Base-by-base conservation (phyloP, 345 rosid genomes). In the Salix udensis region DNA sequence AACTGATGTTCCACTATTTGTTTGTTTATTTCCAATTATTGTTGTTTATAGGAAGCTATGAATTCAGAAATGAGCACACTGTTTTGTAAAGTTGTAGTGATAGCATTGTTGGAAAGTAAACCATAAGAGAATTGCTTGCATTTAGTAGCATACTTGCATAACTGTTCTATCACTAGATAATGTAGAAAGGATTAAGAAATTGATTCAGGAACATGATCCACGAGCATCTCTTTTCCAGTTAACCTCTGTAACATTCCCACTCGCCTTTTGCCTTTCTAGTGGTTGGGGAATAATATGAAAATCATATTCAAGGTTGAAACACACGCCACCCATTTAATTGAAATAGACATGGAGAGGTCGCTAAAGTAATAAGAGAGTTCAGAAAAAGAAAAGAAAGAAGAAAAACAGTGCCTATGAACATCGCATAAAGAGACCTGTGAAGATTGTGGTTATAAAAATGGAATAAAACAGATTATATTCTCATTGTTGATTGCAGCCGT, bases 41-140 rank as follows among this genome's bases (percentile, higher is more conserved):
- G 67, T 28, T 74, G 76, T 82, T 79, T 70, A 68, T 65, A 81
- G 79, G 74, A 72, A 70, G 50, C 60, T 16, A 65, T 77, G 64
- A 74, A 40, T 70, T 65, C 6, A 74, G 39, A 23, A 72, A 50
- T 70, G 46, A 50, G 28, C 64, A 21, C 68, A 44, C 42, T 52
- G 39, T 70, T 23, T 46, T 84, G 83, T 80, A 82, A 78, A 80
- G 77, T 76, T 74, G 75, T 71, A 73, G 77, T 53, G 58, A 53
- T 68, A 77, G 77, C 73, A 78, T 60, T 62, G 52, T 48, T 80
- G 75, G 53, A 40, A 52, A 74, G 19, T 60, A 70, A 74, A 39
- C 66, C 74, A 71, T 44, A 52, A 67, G 64, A 77, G 30, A 73
- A 65, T 72, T 10, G 30, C 67, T 74, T 42, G 52, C 77, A 64